Evolutionary conservation across 805 yeast species (phyloP).

Genomic region (Yarrowia osloensis): DNA sequence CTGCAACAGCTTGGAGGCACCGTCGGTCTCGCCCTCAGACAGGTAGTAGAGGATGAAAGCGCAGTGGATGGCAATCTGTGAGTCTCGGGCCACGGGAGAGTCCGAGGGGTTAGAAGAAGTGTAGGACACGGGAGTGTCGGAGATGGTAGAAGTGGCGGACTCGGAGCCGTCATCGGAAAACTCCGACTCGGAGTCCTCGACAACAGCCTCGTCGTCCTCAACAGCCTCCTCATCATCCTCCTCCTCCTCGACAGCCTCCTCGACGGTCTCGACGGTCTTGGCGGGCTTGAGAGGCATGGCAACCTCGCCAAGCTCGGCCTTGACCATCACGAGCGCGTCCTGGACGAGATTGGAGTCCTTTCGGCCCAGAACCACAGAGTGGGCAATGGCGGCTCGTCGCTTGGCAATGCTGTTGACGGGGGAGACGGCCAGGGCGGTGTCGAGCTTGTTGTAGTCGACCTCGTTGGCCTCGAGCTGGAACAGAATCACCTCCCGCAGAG

Average conservation of each 20-base stretch:
- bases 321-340: conserved; percentile 36
- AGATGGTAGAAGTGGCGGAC: not conserved
- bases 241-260: not conserved
- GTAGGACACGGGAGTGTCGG: conserved; percentile 22
- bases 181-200: conserved; percentile 17
- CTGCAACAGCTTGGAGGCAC: conserved; percentile 33
- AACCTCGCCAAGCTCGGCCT: conserved; percentile 33
- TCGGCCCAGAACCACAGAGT: conserved; percentile 39
- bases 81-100: conserved; percentile 35
- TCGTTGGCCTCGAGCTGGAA: conserved; percentile 32
- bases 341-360: conserved; percentile 34
- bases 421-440: conserved; percentile 36
- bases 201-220: conserved; percentile 2
- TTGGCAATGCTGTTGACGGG: conserved; percentile 39
- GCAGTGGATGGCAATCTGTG: conserved; percentile 38
- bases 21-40: conserved; percentile 27
- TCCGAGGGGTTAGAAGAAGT: conserved; percentile 1
- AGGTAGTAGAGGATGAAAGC: conserved; percentile 36
- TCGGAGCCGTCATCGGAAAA: conserved; percentile 3
- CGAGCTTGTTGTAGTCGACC: conserved; percentile 32
- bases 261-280: not conserved
- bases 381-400: conserved; percentile 39
- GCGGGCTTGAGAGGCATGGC: not conserved
- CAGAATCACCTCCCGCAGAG: conserved; percentile 36
- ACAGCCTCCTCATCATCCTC: not conserved